Evolutionary conservation across 2,329 filamentous ascomycete species (phyloP), one percentile per base, ranked within the genome.

Genomic region (Ophiosphaerella korrae): DNA sequence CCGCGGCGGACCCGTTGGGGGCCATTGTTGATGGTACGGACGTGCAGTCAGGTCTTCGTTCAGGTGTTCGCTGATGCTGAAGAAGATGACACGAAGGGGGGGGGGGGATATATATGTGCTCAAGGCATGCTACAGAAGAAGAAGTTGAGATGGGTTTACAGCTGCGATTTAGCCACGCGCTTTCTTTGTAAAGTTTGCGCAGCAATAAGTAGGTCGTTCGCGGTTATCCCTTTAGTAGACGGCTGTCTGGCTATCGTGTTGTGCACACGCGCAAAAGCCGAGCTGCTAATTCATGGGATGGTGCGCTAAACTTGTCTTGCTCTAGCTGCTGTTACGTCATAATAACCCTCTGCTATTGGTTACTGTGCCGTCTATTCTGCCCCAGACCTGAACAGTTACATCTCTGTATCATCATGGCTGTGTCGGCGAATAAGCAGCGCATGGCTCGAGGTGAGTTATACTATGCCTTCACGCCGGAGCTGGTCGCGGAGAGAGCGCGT

Each of bases 371-470:
- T 26, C 13, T 13, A 14, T 18, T 29, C 11, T 29, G 26, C 11
- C 11, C 6, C 26, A 29, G 26, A 29, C 26, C 11, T 11, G 7
- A 29, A 36, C 5, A 36, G 34, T 9, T 21, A 24, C 18, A 43
- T 13, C 14, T 29, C 16, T 34, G 18, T 37, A n/a, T 7, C 18
- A 35, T 14, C 23, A 68, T 72, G 70, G 52, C 55, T 2, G 23
- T 65, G 1, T 67, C 65, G 9, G 72, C 74, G 45, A 75, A 76
- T 58, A 74, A 69, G 56, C 60, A 65, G 37, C 70, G 67, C 39
- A 90, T 90, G 86, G 73, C 76, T 41, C 77, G 79, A 12, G 88
- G 88, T 42, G 85, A 93, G 68, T 80, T 93, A 9, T 92, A 91
- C 72, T 82, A 86, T 61, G 84, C 88, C 36, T 92, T 92, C 66